Base-by-base conservation (phyloP, 176 grass and related monocot species). In the Guadua angustifolia region DNA sequence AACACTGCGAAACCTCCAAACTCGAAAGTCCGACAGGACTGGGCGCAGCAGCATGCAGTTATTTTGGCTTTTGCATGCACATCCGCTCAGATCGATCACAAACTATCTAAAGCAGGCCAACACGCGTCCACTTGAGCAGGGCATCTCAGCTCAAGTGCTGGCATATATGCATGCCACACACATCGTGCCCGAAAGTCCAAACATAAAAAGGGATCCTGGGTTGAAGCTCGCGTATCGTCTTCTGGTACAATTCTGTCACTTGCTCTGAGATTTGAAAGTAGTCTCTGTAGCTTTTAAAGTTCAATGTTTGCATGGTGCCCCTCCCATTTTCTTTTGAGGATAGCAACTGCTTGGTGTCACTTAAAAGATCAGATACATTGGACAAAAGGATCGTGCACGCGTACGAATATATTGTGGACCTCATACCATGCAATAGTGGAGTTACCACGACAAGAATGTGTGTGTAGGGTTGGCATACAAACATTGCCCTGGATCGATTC, bases 181-280 rank as follows among this genome's bases (percentile, higher is more conserved):
- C 7, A 44, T 58, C 72, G 21, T 21, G 15, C 36, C 9, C 40
- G 46, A 59, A 78, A 70, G 51, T 49, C 17, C 82, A 60, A 18
- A 12, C 29, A 84, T 11, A 19, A 9, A 51, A 42, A 75, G 0
- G 33, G n/a, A 5, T 7, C 36, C 25, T 21, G 49, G 46, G 39
- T 77, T 57, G 42, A 59, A 85, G 51, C 11, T 22, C 15, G 3
- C 36, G 32, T 18, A 9, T 9, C 40, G 40, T 42, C 40, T 42
- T 69, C 51, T 44, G 22, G 17, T 47, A 46, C 36, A 59, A 24
- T 33, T 49, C 19, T 47, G 52, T 62, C 25, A 59, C 66, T 82
- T 39, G 9, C 69, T 22, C 9, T 16, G 32, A 65, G 69, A 74
- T 57, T 83, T 83, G 81, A 83, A 83, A 83, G 59, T 49, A 12